Percentiles rank a stretch among this genome's conserved stretches.
phyloP scores from a whole-genome alignment of 2,329 filamentous ascomycete species.

The Cryphonectria nitschkei region DNA sequence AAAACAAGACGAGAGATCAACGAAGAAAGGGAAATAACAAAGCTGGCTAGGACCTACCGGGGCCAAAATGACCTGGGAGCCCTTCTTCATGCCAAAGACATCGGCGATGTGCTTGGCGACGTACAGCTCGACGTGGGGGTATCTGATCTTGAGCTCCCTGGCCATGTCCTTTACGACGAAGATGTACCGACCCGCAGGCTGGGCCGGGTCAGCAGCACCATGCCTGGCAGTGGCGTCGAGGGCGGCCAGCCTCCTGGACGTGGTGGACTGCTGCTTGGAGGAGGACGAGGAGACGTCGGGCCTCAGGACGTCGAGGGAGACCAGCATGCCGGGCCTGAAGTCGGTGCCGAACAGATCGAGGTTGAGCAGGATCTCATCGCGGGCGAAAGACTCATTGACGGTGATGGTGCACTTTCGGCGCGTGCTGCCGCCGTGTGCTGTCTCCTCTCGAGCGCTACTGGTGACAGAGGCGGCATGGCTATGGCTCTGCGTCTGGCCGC shows the following conservation, averaged over 20 bases:
- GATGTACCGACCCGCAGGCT: conserved; percentile 58
- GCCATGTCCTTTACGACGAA: conserved; percentile 75
- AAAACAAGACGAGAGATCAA: conserved; percentile 3
- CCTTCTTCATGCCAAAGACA: conserved; percentile 79
- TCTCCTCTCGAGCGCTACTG: neutral
- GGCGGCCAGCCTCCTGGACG: conserved; percentile 31
- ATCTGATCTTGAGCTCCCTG: conserved; percentile 66
- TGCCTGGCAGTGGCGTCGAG: conserved; percentile 23
- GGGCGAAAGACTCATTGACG: conserved; percentile 74
- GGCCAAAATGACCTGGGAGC: conserved; percentile 69
- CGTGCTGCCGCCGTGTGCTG: conserved; percentile 32
- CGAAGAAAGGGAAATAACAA: too few relatives aligned
- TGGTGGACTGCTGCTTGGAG: conserved; percentile 29
- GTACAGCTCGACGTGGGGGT: conserved; percentile 70
- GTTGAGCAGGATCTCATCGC: conserved; percentile 81
- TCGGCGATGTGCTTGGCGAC: conserved; percentile 78
- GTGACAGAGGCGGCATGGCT: neutral
- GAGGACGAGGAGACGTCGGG: conserved; percentile 26
- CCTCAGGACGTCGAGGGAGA: conserved; percentile 70
- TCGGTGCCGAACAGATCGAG: conserved; percentile 68
- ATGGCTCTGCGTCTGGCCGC: neutral
- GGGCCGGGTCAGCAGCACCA: conserved; percentile 30
- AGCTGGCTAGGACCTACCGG: conserved; percentile 45
- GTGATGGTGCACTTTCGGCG: conserved; percentile 58
- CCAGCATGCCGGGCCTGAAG: conserved; percentile 68